Conservation (phyloP, 352 stramenopile genomes). For the Phytophthora chlamydospora region DNA sequence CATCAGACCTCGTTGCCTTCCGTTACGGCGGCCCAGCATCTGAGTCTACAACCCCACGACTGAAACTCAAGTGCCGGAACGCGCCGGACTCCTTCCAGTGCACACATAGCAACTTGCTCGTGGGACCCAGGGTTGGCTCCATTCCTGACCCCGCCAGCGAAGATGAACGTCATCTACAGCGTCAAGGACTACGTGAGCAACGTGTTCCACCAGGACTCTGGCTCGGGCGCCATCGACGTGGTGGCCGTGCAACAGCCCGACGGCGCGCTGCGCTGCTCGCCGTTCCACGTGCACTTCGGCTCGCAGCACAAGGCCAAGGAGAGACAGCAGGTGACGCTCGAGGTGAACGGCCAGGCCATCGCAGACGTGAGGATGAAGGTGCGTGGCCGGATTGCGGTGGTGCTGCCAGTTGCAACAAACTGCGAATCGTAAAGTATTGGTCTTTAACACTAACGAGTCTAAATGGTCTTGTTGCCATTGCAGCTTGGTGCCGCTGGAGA, state of each 20-base stretch:
- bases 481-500: slow-evolving; percentile 69
- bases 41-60: slow-evolving; percentile 37
- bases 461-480: neutral
- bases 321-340: slow-evolving; percentile 56
- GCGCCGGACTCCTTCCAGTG: slow-evolving; percentile 22
- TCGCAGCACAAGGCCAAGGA: slow-evolving; percentile 46
- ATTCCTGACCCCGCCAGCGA: slow-evolving; percentile 18
- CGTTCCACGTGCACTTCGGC: slow-evolving; percentile 88
- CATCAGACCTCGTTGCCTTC: neutral
- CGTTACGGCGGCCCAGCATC: slow-evolving; percentile 12
- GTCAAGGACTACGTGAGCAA: slow-evolving; percentile 89
- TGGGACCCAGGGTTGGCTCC: neutral
- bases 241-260: slow-evolving; percentile 81
- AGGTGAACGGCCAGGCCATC: slow-evolving; percentile 67
- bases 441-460: neutral
- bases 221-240: slow-evolving; percentile 84
- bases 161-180: slow-evolving; percentile 89
- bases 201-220: slow-evolving; percentile 69
- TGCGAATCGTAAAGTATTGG: neutral
- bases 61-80: slow-evolving; percentile 10
- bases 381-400: no score
- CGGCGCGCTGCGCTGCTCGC: slow-evolving; percentile 63
- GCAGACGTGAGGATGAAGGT: slow-evolving; percentile 80
- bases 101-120: slow-evolving; percentile 4
- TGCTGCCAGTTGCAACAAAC: no score